Evolutionary conservation across 2,329 filamentous ascomycete species (phyloP), one percentile per base, ranked within the genome.

Genomic region (Sporothrix protearum): DNA sequence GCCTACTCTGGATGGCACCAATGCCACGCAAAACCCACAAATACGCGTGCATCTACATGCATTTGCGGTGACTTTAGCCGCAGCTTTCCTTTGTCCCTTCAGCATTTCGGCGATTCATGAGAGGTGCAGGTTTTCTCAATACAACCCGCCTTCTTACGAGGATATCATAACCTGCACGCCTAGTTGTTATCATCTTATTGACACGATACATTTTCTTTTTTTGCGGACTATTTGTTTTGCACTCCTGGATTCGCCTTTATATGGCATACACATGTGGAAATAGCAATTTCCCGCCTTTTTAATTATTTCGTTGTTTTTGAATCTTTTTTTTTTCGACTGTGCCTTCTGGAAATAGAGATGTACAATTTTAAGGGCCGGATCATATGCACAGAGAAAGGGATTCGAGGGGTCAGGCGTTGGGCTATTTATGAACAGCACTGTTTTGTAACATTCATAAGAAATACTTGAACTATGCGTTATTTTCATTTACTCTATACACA

Each of bases 301-400:
- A 45, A n/a, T n/a, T n/a, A n/a, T n/a, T n/a, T 12, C 42, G 42
- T 22, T 59, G 10, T 36, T 55, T 10, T 68, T 53, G 3, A 14
- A 22, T 68, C 19, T 68, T 22, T 25, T 53, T 59, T 67, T 30
- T 59, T 33, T 69, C 6, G 25, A 16, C 42, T 45, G 59, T 36
- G 3, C 71, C 63, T 66, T n/a, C 71, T 64, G 68, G 71, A 55
- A 69, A 73, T 74, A 74, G 72, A 74, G 53, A 28, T 72, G 67
- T 73, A 75, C 64, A 53, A 68, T 16, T 72, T 59, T 63, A 47
- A 4, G 28, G 68, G 55, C 70, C 55, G 61, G 33, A 30, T 33
- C 30, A 72, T 10, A 72, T 70, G 70, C 57, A 71, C 67, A 59
- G 63, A 61, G 63, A 42, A 55, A 61, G 49, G 64, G 53, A 19